Percentiles rank a stretch among this genome's conserved stretches.
Conservation (phyloP, 257 asterid species). For the Forsythia suspensa region DNA sequence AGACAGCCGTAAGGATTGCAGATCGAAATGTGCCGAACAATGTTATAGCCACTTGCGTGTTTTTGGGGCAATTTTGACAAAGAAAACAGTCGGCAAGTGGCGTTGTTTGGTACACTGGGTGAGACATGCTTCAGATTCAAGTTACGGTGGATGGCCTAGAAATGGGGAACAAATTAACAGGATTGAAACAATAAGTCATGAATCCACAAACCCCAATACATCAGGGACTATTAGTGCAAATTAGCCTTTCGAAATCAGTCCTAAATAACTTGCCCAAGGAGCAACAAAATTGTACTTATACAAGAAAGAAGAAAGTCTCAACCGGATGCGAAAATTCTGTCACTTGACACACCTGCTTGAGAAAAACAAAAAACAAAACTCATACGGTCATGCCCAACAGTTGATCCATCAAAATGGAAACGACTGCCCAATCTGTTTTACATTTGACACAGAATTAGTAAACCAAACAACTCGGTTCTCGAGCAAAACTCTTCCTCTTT, state of each 20-base stretch:
- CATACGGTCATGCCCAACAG: neutral
- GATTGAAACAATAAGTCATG: too few relatives aligned
- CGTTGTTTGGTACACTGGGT: slow-evolving; percentile 37
- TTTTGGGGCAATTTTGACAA: neutral
- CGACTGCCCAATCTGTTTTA: neutral
- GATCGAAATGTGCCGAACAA: slow-evolving; percentile 14
- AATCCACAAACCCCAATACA: too few relatives aligned
- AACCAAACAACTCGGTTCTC: neutral
- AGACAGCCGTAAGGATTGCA: neutral
- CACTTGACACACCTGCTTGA: neutral
- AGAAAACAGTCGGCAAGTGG: slow-evolving; percentile 7
- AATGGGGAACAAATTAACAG: slow-evolving; percentile 45
- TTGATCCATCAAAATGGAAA: neutral
- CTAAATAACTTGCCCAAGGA: too few relatives aligned
- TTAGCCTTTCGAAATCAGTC: too few relatives aligned
- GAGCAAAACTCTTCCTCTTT: slow-evolving; percentile 8
- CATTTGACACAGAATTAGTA: slow-evolving; percentile 3
- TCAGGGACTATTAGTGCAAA: too few relatives aligned
- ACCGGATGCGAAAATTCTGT: neutral
- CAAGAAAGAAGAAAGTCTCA: too few relatives aligned
- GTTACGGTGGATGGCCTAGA: slow-evolving; percentile 93
- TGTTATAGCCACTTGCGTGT: slow-evolving; percentile 4
- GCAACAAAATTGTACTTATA: too few relatives aligned
- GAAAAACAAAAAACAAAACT: neutral
- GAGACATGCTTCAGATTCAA: slow-evolving; percentile 83